Percentiles rank a stretch among this genome's conserved stretches.
Conservation (phyloP, 2,329 filamentous ascomycete species). For the Sporothrix phasma region DNA sequence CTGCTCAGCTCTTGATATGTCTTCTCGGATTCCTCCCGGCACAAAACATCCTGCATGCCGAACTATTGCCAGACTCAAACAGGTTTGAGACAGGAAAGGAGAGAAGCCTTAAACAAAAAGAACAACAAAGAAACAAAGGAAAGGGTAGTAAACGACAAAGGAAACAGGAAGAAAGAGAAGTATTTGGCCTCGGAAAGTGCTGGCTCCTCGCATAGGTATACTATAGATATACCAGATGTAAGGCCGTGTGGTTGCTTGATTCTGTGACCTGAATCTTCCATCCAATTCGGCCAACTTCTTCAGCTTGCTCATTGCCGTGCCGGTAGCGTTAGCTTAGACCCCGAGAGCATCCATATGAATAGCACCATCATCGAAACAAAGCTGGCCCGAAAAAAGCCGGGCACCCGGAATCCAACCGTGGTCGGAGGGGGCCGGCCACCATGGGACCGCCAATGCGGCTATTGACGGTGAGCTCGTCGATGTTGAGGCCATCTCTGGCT, state of each 20-base stretch:
- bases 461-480: not conserved
- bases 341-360: slow-evolving; percentile 30
- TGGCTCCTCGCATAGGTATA: not conserved
- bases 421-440: slow-evolving; percentile 13
- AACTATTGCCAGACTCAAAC: not conserved
- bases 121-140: slow-evolving; percentile 1
- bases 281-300: not conserved
- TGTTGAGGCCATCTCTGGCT: slow-evolving; percentile 7
- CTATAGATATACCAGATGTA: too few relatives aligned
- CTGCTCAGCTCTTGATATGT: slow-evolving; percentile 49
- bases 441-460: not conserved
- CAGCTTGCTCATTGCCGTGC: not conserved
- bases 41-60: not conserved
- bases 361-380: slow-evolving; percentile 34
- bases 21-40: slow-evolving; percentile 23
- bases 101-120: not conserved
- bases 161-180: too few relatives aligned
- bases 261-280: not conserved
- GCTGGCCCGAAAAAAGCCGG: slow-evolving; percentile 35
- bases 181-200: not conserved
- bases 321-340: slow-evolving; percentile 15
- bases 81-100: not conserved
- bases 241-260: not conserved
- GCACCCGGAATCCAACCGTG: slow-evolving; percentile 22
- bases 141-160: slow-evolving; percentile 9